A percentile compares a stretch with the other conserved stretches of the same genome.
These are phyloP conservation scores for Gnomoniopsis smithogilvyi DNA, from an alignment of 2,329 filamentous ascomycete genomes.

Conservation along the genomic window DNA sequence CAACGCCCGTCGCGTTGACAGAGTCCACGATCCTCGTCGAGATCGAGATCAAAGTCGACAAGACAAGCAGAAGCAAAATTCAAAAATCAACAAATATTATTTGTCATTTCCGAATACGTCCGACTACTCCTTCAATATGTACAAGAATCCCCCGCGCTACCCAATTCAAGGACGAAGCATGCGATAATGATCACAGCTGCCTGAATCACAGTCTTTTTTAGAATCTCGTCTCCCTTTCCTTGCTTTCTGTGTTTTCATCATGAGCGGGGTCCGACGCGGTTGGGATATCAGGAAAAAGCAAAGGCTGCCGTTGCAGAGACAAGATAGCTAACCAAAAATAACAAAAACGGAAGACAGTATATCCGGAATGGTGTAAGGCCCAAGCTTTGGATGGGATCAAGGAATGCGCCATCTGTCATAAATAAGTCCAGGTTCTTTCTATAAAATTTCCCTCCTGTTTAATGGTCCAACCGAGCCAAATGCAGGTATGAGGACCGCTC, in stretches of 20 bases:
- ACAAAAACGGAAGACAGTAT: neutral
- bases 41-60: no score
- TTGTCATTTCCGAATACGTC: neutral
- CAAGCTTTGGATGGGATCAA: neutral
- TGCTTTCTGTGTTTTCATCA: neutral
- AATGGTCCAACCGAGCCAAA: neutral
- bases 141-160: neutral
- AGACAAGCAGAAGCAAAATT: no score
- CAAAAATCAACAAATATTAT: neutral
- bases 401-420: neutral
- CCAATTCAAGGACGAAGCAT: neutral
- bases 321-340: neutral
- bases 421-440: neutral
- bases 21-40: no score
- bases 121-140: neutral
- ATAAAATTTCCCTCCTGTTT: neutral
- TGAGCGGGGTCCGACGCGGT: neutral
- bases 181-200: neutral
- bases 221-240: neutral
- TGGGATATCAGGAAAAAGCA: neutral
- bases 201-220: neutral
- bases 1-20: no score
- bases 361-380: neutral
- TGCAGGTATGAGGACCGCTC: neutral
- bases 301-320: neutral